Evolutionary conservation across 345 rosid genomes (phyloP).

Genomic region (Zanthoxylum bungeanum): DNA sequence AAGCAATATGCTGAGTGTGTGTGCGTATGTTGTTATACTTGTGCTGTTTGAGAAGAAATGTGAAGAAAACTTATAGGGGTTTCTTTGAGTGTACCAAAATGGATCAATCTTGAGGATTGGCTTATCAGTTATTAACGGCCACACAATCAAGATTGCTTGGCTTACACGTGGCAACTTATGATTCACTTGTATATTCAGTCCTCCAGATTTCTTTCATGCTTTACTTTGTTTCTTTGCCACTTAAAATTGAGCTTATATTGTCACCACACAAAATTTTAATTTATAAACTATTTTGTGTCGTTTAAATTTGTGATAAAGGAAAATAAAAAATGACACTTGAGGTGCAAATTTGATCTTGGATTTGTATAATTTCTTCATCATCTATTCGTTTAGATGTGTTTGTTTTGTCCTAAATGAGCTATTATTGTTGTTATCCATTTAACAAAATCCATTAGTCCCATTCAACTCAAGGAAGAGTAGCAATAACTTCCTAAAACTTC

Average conservation of each 20-base stretch:
- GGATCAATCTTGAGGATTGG: conserved; percentile 17
- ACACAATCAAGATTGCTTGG: conserved; percentile 41
- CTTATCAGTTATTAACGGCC: conserved; percentile 27
- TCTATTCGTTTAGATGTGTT: neutral
- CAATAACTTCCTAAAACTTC: neutral
- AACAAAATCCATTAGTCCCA: neutral
- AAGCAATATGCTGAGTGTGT: neutral
- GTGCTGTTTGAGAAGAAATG: neutral
- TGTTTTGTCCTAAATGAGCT: neutral
- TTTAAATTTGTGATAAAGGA: neutral
- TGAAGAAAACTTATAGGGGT: conserved; percentile 20
- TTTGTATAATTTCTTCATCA: neutral
- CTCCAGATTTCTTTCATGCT: no score
- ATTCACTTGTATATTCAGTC: neutral
- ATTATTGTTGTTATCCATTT: neutral
- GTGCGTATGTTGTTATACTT: no score
- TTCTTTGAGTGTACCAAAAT: conserved; percentile 30
- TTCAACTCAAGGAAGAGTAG: neutral
- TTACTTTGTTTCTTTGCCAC: conserved; percentile 28
- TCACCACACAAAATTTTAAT: conserved; percentile 5
- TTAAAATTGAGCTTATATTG: neutral
- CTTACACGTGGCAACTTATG: conserved; percentile 36
- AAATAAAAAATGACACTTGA: neutral
- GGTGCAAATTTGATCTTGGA: conserved; percentile 18
- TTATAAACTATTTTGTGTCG: neutral